Evolutionary conservation across 2,329 filamentous ascomycete genomes (phyloP), one percentile per base, ranked within the genome.

Genomic region (Fusarium agapanthi): DNA sequence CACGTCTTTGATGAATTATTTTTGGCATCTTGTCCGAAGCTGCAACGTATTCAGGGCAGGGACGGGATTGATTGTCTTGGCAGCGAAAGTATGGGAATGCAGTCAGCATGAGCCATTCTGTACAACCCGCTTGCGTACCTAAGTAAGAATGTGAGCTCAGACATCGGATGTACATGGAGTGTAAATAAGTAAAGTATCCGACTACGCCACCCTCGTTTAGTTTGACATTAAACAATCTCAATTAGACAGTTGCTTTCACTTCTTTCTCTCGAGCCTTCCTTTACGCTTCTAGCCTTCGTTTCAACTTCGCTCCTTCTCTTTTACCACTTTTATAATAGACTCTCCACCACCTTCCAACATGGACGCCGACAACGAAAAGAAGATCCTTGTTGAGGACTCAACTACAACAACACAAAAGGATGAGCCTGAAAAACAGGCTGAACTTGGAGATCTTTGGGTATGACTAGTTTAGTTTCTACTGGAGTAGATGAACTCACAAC

Each of bases 371-470:
- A 45, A n/a, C 35, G 67, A 71, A 16, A 71, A 67, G 50, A 62
- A 53, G 28, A 48, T 44, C 5, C 32, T 60, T 41, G 55, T 53
- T 14, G 67, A 71, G 26, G 68, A 47, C 16, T 26, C 60, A 7
- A 45, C 37, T 13, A 58, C n/a, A 16, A 40, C 58, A n/a, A 53
- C 40, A 63, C 32, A 43, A 51, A 63, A 64, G 15, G 30, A 68
- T 14, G 62, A 64, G 14, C 41, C 18, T 16, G 57, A 65, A 24
- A 65, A 57, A 5, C 53, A 48, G 15, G 68, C 57, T 20, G 48
- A 57, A 7, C 37, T 72, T 18, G 45, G 64, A 16, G 58, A 64
- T 41, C 43, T 64, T 59, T 72, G 68, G 68, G 69, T 71, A 64
- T 24, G 40, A 15, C 1, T 5, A 6, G 14, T 20, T 11, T n/a